Evolutionary conservation across 768 basidiomycete species (phyloP), one percentile per base, ranked within the genome.

Genomic region (Suillus clintonianus): DNA sequence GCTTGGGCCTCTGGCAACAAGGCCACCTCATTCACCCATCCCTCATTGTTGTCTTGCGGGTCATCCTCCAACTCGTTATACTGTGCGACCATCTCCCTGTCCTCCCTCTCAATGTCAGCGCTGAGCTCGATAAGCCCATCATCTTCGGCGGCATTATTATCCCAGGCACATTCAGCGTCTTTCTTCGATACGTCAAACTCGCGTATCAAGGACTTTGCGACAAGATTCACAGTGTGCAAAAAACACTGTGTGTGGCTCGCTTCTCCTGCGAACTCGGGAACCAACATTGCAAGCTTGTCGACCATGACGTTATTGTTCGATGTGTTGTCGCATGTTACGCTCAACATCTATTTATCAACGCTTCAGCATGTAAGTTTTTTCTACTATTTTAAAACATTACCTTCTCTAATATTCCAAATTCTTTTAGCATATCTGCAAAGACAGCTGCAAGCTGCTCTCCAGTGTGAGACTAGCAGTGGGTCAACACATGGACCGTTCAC

Each of bases 201-300:
- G 27, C 59, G 10, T 2, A 79, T 50, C 2, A 79, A 36, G 2
- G 62, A 67, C 62, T 79, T 77, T 4, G 73, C 75, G 9, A 78
- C 67, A 0, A 85, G 67, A 48, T 78, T 80, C 4, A 81, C 37
- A 1, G 81, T 67, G 53, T 83, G 82, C 0, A 67, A 61, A 59
- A 84, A 81, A 63, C 82, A 84, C 0, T 70, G 55, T 0, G 71
- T 72, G 1, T 68, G 76, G 27, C 69, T 77, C 0, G 62, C 63
- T 0, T 36, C 30, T 0, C 77, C 77, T 2, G 60, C 51, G 34
- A 77, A 80, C 1, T 13, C 30, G 0, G 48, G 53, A 2, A 81
- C 14, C 7, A 73, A 62, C 0, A 65, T 41, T 3, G n/a, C 47
- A 7, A 83, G 72, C n/a, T 65, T 48, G 0, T 64, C 59, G 0